Percentiles rank a stretch among this genome's conserved stretches.
Conservation (phyloP, 2,329 filamentous ascomycete species). For the Penicillium sp. region DNA sequence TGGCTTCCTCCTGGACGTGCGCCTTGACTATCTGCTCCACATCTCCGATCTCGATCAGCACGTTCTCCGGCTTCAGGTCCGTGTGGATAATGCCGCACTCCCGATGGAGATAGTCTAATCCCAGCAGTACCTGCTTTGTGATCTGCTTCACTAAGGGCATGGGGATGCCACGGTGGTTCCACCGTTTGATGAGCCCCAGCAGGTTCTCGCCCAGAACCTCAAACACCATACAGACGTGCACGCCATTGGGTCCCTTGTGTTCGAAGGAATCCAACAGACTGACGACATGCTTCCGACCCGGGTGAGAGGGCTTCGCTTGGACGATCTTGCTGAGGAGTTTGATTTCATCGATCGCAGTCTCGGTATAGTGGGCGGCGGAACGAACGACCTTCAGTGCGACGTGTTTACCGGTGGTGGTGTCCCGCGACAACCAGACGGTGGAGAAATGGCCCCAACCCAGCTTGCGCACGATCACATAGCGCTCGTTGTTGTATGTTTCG, state of each 20-base stretch:
- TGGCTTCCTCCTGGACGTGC: conserved; percentile 73
- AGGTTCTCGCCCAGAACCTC: conserved; percentile 96
- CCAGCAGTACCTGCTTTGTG: conserved; percentile 94
- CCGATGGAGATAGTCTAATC: conserved; percentile 92
- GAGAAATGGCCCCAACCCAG: conserved; percentile 98
- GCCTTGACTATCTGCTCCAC: conserved; percentile 98
- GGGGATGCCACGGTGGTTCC: conserved; percentile 96
- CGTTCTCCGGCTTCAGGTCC: conserved; percentile 95
- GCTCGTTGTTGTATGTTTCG: conserved; percentile 96
- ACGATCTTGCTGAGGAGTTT: conserved; percentile 97
- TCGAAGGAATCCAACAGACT: conserved; percentile 96
- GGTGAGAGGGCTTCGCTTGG: conserved; percentile 89
- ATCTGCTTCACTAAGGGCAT: conserved; percentile 98
- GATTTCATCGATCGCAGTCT: conserved; percentile 98
- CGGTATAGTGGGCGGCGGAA: conserved; percentile 96
- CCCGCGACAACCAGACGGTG: conserved; percentile 84
- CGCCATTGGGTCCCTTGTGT: conserved; percentile 93
- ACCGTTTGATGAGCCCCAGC: conserved; percentile 92
- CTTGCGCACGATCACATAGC: conserved; percentile 95
- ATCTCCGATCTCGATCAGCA: conserved; percentile 97
- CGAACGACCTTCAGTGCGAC: conserved; percentile 97
- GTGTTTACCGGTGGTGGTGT: conserved; percentile 87
- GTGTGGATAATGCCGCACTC: conserved; percentile 99
- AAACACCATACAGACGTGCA: conserved; percentile 99
- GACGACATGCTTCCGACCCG: conserved; percentile 91